These are phyloP conservation scores for Cladosporium oxysporum DNA, from an alignment of 2,329 filamentous ascomycete species.

Conservation along the genomic window DNA sequence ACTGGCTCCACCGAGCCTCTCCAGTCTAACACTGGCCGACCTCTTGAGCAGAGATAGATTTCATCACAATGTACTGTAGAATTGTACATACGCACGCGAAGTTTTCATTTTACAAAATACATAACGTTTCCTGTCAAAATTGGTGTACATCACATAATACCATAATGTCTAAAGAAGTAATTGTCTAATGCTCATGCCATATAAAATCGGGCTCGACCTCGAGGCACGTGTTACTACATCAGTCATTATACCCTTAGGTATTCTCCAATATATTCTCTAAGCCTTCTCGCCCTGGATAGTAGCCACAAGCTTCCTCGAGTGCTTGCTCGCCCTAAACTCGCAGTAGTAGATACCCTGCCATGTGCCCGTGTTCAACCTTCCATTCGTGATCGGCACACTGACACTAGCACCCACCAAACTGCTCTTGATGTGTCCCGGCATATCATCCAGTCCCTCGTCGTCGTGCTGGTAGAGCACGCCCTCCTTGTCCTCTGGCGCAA, in stretches of 20 bases:
- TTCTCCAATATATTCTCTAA: background rate
- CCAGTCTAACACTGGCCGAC: conserved; percentile 60
- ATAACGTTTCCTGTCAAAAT: background rate
- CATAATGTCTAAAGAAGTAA: background rate
- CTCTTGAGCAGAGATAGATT: conserved; percentile 61
- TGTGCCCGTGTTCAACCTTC: conserved; percentile 68
- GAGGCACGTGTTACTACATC: background rate
- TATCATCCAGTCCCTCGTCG: conserved; percentile 87
- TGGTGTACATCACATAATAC: background rate
- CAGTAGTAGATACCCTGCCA: conserved; percentile 96
- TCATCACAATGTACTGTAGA: conserved; percentile 12
- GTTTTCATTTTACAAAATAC: background rate
- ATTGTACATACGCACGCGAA: conserved; percentile 25
- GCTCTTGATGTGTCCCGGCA: conserved; percentile 97
- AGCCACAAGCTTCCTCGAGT: conserved; percentile 80
- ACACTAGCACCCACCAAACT: conserved; percentile 86
- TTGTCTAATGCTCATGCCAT: background rate
- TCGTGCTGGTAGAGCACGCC: conserved; percentile 76
- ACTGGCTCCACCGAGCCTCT: conserved; percentile 35
- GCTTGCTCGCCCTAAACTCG: conserved; percentile 78
- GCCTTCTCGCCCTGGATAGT: conserved; percentile 86
- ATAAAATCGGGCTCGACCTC: background rate
- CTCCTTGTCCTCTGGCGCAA: conserved; percentile 75
- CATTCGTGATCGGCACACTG: conserved; percentile 86
- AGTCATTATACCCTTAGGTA: background rate